Evolutionary conservation across 1,284 basidiomycete species (phyloP).

Genomic region (Microbotryum silenes-acaulis): DNA sequence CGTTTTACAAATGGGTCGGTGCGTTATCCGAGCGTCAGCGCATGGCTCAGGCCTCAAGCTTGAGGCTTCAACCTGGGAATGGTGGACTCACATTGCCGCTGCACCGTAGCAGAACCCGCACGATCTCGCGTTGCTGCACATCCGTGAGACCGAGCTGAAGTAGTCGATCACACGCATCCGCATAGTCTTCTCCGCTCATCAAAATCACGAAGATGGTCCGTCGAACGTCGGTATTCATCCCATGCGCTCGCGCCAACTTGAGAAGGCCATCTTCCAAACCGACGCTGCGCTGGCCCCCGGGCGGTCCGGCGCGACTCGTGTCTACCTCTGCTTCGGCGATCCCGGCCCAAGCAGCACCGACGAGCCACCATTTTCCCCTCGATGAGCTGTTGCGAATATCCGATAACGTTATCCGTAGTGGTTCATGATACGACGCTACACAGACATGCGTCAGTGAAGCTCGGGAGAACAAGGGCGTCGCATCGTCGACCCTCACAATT

Average conservation of each 20-base stretch:
- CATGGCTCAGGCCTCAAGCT: background rate
- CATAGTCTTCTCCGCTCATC: slow-evolving; percentile 90
- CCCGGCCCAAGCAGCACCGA: slow-evolving; percentile 92
- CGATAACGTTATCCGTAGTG: slow-evolving; percentile 70
- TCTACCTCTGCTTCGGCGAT: slow-evolving; percentile 53
- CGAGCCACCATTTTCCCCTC: slow-evolving; percentile 97
- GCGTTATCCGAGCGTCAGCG: background rate
- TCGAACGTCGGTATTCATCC: slow-evolving; percentile 97
- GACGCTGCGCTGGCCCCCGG: slow-evolving; percentile 36
- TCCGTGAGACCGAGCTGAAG: slow-evolving; percentile 75
- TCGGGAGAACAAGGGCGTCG: background rate
- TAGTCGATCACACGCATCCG: slow-evolving; percentile 82
- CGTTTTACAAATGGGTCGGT: background rate
- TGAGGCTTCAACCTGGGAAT: background rate
- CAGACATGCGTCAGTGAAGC: background rate
- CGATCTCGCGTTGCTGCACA: slow-evolving; percentile 86
- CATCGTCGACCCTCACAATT: slow-evolving; percentile 51
- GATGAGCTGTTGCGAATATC: slow-evolving; percentile 77
- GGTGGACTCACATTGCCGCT: slow-evolving; percentile 67
- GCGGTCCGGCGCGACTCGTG: slow-evolving; percentile 37
- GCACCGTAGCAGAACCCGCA: slow-evolving; percentile 87
- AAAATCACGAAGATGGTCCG: slow-evolving; percentile 84
- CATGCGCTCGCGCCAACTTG: slow-evolving; percentile 79
- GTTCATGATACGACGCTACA: slow-evolving; percentile 52
- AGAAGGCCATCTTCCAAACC: slow-evolving; percentile 51